Evolutionary conservation across 2,329 filamentous ascomycete genomes (phyloP).

Genomic region (Colletotrichum sp.): DNA sequence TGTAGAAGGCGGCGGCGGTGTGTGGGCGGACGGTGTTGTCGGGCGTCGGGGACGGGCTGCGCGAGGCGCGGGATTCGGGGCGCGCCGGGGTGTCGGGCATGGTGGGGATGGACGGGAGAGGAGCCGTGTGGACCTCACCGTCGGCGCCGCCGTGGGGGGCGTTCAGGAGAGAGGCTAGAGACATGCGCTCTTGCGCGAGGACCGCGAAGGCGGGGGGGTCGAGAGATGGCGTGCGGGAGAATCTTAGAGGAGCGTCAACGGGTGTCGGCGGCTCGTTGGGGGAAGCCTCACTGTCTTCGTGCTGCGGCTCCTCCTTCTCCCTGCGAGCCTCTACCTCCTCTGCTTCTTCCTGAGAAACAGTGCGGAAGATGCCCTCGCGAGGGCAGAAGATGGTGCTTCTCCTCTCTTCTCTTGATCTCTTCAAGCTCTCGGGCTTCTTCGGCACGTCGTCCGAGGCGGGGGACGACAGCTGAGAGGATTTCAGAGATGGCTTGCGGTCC

Average conservation of each 20-base stretch:
- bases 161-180: slow-evolving; percentile 65
- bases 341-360: slow-evolving; percentile 59
- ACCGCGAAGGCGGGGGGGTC: slow-evolving; percentile 66
- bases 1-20: slow-evolving; percentile 52
- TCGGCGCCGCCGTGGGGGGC: slow-evolving; percentile 50
- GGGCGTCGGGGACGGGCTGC: neutral
- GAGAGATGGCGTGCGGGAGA: slow-evolving; percentile 64
- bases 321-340: slow-evolving; percentile 43
- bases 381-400: slow-evolving; percentile 64
- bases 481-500: slow-evolving; percentile 19
- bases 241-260: slow-evolving; percentile 40
- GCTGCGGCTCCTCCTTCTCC: slow-evolving; percentile 24
- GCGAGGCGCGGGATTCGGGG: neutral
- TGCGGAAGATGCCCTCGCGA: slow-evolving; percentile 67
- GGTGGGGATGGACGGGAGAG: slow-evolving; percentile 45
- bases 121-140: slow-evolving; percentile 32
- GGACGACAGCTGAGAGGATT: slow-evolving; percentile 33
- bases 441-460: slow-evolving; percentile 17
- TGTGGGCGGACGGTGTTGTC: slow-evolving; percentile 40
- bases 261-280: slow-evolving; percentile 35
- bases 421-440: slow-evolving; percentile 20
- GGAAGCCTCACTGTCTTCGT: slow-evolving; percentile 12
- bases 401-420: slow-evolving; percentile 42
- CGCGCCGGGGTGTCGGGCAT: slow-evolving; percentile 35
- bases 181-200: slow-evolving; percentile 57